These are phyloP conservation scores for Alternaria atra DNA, from an alignment of 2,329 filamentous ascomycete genomes.

Conservation along the genomic window DNA sequence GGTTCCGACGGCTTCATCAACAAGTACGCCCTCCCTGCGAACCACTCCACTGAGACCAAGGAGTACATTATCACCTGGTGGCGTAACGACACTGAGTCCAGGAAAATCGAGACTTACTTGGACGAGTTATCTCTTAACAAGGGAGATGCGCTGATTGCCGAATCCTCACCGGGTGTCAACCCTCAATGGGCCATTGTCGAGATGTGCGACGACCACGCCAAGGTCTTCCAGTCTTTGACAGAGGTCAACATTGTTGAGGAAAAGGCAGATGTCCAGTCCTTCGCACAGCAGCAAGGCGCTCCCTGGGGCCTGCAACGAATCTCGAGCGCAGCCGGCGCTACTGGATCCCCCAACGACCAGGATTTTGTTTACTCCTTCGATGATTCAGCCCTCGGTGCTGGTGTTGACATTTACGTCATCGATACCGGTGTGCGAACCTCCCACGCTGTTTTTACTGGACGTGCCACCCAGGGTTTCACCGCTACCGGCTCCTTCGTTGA, in stretches of 20 bases:
- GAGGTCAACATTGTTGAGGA: constrained; percentile 56
- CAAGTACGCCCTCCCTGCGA: constrained; percentile 26
- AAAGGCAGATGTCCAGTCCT: constrained; percentile 46
- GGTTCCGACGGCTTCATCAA: constrained; percentile 38
- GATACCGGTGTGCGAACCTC: constrained; percentile 59
- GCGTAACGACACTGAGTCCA: constrained; percentile 27
- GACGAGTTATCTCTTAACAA: constrained; percentile 42
- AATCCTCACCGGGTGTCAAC: constrained; percentile 51
- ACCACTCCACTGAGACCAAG: constrained; percentile 43
- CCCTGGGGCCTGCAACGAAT: constrained; percentile 60
- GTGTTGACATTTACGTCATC: constrained; percentile 61
- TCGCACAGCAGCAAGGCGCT: constrained; percentile 41
- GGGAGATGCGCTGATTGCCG: constrained; percentile 42
- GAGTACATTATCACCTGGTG: constrained; percentile 38
- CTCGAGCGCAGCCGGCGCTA: constrained; percentile 49
- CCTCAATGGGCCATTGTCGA: constrained; percentile 52
- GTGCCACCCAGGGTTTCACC: constrained; percentile 54
- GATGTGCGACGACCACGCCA: constrained; percentile 53
- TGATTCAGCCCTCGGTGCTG: constrained; percentile 49
- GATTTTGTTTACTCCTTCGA: constrained; percentile 56
- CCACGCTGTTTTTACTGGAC: constrained; percentile 57
- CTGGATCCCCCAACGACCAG: constrained; percentile 34
- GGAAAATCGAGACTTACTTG: constrained; percentile 21
- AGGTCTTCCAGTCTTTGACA: constrained; percentile 50
- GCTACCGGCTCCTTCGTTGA: constrained; percentile 49